Conservation (phyloP, 352 stramenopile genomes). For the Salisapilia sapeloensis region DNA sequence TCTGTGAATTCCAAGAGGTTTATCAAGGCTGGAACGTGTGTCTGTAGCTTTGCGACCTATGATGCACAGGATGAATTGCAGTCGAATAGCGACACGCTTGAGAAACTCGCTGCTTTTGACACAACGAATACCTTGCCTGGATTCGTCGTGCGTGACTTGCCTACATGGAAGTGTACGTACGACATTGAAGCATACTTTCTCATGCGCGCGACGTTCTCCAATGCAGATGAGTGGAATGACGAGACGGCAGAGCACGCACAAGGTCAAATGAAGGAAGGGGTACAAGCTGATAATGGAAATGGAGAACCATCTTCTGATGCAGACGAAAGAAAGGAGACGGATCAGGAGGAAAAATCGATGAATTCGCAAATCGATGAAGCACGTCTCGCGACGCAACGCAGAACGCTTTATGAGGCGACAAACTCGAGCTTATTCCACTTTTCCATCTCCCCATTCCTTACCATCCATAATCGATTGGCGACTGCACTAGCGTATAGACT, state of each 20-base stretch:
- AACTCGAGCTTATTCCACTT: conserved; percentile 77
- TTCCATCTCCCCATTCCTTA: conserved; percentile 69
- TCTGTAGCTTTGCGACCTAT: conserved; percentile 72
- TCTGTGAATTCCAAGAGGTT: conserved; percentile 67
- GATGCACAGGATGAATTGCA: conserved; percentile 45
- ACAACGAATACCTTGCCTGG: conserved; percentile 35
- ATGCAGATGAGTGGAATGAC: conserved; percentile 23
- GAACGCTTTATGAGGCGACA: conserved; percentile 64
- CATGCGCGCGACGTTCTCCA: conserved; percentile 69
- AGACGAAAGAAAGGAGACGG: conserved; percentile 22
- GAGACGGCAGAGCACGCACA: conserved; percentile 5
- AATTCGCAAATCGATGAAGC: conserved; percentile 75
- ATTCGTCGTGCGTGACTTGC: conserved; percentile 70
- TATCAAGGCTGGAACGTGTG: conserved; percentile 52
- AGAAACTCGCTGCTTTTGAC: conserved; percentile 7
- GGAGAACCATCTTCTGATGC: conserved; percentile 55
- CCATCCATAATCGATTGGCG: conserved; percentile 67
- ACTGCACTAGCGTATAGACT: conserved; percentile 71
- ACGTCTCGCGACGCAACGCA: conserved; percentile 47
- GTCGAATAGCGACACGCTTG: conserved; percentile 20
- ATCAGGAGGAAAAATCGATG: conserved; percentile 39
- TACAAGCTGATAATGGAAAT: conserved; percentile 44
- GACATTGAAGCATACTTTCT: conserved; percentile 79
- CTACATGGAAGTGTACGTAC: conserved; percentile 78
- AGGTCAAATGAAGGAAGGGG: conserved; percentile 12